Evolutionary conservation across 306 rosid species (phyloP).

Genomic region (Cicer cuneatum): DNA sequence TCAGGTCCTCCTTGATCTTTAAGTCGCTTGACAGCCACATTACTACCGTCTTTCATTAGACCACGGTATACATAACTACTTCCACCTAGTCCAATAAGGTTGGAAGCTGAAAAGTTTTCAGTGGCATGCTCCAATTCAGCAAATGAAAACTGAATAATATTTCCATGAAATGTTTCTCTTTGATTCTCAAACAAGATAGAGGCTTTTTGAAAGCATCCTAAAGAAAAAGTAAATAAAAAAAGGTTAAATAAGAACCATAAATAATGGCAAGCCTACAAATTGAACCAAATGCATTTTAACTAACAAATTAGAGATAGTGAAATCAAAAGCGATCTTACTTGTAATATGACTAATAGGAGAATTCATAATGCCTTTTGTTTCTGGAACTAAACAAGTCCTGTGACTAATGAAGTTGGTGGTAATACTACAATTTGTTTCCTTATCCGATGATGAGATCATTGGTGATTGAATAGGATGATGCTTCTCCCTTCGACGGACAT

Average conservation of each 20-base stretch:
- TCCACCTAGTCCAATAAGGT: slow-evolving; percentile 88
- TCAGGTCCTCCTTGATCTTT: slow-evolving; percentile 74
- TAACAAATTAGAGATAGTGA: slow-evolving; percentile 26
- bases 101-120: slow-evolving; percentile 72
- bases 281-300: slow-evolving; percentile 9
- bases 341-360: slow-evolving; percentile 58
- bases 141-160: slow-evolving; percentile 73
- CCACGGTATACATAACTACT: slow-evolving; percentile 93
- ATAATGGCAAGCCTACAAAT: slow-evolving; percentile 14
- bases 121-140: slow-evolving; percentile 85
- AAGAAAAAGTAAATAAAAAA: slow-evolving; percentile 19
- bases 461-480: slow-evolving; percentile 55
- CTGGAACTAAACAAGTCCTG: slow-evolving; percentile 57
- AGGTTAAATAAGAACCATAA: slow-evolving; percentile 27
- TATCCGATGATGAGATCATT: slow-evolving; percentile 62
- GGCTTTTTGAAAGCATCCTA: slow-evolving; percentile 78
- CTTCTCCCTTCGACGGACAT: slow-evolving; percentile 57
- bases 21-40: slow-evolving; percentile 82
- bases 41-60: slow-evolving; percentile 64
- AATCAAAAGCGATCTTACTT: slow-evolving; percentile 50
- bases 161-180: slow-evolving; percentile 65
- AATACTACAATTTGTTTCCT: slow-evolving; percentile 71
- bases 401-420: slow-evolving; percentile 67
- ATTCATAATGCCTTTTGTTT: slow-evolving; percentile 51
- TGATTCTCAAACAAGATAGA: slow-evolving; percentile 65